Evolutionary conservation across 2,329 filamentous ascomycete species (phyloP), one percentile per base, ranked within the genome.

Genomic region (Colletotrichum agaves): DNA sequence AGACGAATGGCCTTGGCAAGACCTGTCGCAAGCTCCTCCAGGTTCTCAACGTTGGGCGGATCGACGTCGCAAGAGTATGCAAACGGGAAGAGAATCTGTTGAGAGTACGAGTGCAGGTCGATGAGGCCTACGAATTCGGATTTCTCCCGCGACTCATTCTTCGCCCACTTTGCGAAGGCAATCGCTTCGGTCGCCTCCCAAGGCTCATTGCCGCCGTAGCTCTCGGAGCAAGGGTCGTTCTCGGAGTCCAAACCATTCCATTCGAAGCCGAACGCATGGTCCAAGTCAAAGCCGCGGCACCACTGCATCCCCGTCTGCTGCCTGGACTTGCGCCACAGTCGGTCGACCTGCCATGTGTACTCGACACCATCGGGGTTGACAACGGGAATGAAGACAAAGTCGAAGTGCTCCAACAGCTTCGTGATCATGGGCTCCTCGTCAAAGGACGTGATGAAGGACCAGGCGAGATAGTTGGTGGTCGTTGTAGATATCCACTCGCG

Each of bases 401-500:
- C 94, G 74, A 95, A 97, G 61, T 91, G 85, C 70, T 96, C 86
- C 4, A 99, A 85, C 8, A 98, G 84, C 68, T 90, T 91, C 19
- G 92, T 94, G 61, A 97, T 90, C 79, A 82, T 85, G 70, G 75
- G 85, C 79, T 87, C 84, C 71, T 93, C 93, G 68, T 92, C 92
- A 77, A 95, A 97, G 4, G 89, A 88, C 1, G 92, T 94, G 73
- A 97, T 92, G 53, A 98, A 85, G 15, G 89, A 92, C 87, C 96
- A 97, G 10, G 95, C 93, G 33, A 97, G 82, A 74, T 97, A 98
- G 74, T 91, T 97, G 59, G 97, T 93, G 0, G 94, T 97, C 74
- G 91, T 96, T 1, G 91, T 94, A 52, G 93, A 93, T 71, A 99
- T 97, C 96, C 96, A 99, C 83, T 99, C 96, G 41, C 96, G 88